Conservation (phyloP, 495 filamentous ascomycete genomes). For the Penicillium paradoxum region DNA sequence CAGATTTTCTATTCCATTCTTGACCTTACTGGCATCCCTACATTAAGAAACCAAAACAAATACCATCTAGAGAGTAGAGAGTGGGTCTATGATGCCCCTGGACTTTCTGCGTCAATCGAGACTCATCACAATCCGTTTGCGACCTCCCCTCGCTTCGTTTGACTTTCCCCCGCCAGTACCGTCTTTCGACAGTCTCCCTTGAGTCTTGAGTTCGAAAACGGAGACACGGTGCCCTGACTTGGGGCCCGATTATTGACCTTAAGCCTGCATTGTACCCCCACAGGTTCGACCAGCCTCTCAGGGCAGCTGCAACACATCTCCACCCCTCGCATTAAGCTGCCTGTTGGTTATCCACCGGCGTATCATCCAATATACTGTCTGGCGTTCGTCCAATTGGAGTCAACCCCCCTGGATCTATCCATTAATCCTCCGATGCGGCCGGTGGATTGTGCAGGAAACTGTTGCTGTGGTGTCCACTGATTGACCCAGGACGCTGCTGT, state of each 20-base stretch:
- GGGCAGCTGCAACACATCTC: constrained; percentile 14
- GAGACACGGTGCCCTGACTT: constrained; percentile 5
- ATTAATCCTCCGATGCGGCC: constrained; percentile 19
- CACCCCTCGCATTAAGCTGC: constrained; percentile 26
- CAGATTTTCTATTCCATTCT: constrained; percentile 14
- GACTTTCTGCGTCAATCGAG: neutral
- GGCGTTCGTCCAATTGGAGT: constrained; percentile 11
- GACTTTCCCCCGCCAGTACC: constrained; percentile 1
- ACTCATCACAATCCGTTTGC: constrained; percentile 30
- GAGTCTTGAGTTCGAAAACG: neutral
- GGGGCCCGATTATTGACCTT: constrained; percentile 11
- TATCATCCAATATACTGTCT: constrained; percentile 19
- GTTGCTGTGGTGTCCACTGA: constrained; percentile 11
- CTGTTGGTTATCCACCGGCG: constrained; percentile 1
- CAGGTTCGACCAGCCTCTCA: constrained; percentile 13
- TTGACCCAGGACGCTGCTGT: constrained; percentile 14
- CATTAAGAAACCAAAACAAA: neutral
- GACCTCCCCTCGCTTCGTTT: constrained; percentile 18
- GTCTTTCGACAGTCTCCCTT: neutral
- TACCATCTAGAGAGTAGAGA: neutral
- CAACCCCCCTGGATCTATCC: constrained; percentile 1
- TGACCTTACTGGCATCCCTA: neutral
- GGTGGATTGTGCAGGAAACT: constrained; percentile 9
- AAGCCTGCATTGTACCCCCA: constrained; percentile 12
- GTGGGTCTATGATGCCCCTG: neutral